Evolutionary conservation across 352 stramenopile genomes (phyloP), one percentile per base, ranked within the genome.

Genomic region (Phytopythium mirpurense): DNA sequence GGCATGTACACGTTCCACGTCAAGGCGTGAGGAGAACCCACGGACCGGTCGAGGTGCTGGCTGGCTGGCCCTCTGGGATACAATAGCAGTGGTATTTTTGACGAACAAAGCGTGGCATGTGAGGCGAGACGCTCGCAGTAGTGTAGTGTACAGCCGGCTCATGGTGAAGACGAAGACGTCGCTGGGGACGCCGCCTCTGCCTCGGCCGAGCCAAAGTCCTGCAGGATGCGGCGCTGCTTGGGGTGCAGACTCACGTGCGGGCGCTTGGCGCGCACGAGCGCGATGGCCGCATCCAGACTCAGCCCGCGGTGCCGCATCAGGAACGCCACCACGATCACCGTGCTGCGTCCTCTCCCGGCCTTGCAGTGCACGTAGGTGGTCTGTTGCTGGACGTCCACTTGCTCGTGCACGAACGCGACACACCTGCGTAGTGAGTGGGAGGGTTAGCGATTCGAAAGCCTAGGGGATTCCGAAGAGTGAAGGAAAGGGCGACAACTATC

Each of bases 291-390:
- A 29, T 88, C 67, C 15, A 90, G 53, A 38, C 55, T 69, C 69
- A 88, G 74, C 8, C 46, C 57, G 46, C 74, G 78, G 63, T 86
- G 59, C 24, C 74, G 67, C 59, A 93, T 70, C 26, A 88, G 60
- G 48, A 88, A 93, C 7, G 79, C 82, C 23, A 88, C 62, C 23
- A 90, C 79, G 14, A 90, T 63, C 36, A 92, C 68, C 3, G 79
- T 86, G 59, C 82, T 90, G 54, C 82, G 73, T 3, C 82, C 82
- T 7, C 82, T 77, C 6, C 82, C 82, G 52, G 82, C 82, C 59
- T 92, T 92, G 64, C 82, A 92, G 59, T 92, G 82, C 48, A 92
- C 76, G 61, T 92, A 92, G 5, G 78, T 86, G 18, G 72, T 85
- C 8, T 74, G 59, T n/a, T 74, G 50, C 24, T 67, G 54, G 18